Conservation (phyloP, 208 protist species). For the Tritrichomonas foetus region DNA sequence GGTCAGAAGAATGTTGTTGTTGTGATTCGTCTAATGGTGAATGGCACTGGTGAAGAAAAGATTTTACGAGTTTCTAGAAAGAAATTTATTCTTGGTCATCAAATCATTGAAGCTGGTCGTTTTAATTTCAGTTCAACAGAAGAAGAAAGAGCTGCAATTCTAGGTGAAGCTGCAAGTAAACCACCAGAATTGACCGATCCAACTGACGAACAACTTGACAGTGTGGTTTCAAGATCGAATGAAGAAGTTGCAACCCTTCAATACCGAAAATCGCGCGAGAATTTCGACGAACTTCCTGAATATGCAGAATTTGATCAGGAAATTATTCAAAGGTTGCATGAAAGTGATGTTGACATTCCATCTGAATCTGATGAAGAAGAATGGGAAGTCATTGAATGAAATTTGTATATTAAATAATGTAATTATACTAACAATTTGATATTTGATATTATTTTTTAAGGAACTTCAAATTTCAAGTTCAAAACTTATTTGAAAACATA, state of each 20-base stretch:
- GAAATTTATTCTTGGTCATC: slow-evolving; percentile 74
- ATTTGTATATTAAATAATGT: no score
- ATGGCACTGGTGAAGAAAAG: slow-evolving; percentile 79
- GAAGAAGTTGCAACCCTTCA: not conserved
- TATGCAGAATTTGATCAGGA: not conserved
- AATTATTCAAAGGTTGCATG: not conserved
- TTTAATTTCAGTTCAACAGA: not conserved
- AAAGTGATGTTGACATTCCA: no score
- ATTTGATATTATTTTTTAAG: no score
- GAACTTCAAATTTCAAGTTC: no score
- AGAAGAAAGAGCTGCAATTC: not conserved
- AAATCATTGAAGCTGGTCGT: not conserved
- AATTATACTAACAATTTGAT: no score
- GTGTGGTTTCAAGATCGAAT: not conserved
- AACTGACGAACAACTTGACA: not conserved
- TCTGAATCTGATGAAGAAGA: no score
- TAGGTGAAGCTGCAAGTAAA: not conserved
- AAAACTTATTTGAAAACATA: no score
- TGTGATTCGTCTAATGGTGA: slow-evolving; percentile 82
- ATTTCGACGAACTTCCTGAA: not conserved
- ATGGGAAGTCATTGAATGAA: no score
- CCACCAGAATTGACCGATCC: not conserved
- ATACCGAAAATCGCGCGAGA: not conserved
- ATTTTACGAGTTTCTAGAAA: slow-evolving; percentile 72
- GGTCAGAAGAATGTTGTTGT: slow-evolving; percentile 64